These are phyloP conservation scores for Iberis pinnata DNA, from an alignment of 345 rosid species.

Conservation along the genomic window DNA sequence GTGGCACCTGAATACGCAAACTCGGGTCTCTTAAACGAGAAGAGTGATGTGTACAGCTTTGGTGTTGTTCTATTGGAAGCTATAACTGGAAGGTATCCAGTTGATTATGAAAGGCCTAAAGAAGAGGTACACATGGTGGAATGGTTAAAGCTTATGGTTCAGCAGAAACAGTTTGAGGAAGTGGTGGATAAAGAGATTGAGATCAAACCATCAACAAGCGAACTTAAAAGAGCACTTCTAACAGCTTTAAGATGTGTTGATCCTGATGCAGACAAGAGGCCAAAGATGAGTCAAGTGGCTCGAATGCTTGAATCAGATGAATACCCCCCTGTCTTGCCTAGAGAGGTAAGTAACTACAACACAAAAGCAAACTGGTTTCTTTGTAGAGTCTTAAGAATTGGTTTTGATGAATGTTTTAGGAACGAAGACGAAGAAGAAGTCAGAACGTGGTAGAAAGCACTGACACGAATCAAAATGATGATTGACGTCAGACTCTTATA, in stretches of 20 bases:
- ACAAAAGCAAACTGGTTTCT: too few relatives aligned
- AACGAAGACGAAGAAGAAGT: constrained; percentile 61
- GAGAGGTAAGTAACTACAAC: constrained; percentile 44
- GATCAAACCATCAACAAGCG: constrained; percentile 66
- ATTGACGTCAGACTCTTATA: too few relatives aligned
- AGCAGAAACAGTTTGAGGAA: constrained; percentile 68
- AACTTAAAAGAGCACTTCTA: constrained; percentile 82
- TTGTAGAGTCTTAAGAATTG: background rate
- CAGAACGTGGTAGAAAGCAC: constrained; percentile 42
- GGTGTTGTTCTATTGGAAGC: constrained; percentile 93
- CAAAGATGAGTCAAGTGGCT: constrained; percentile 91
- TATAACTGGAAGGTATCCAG: constrained; percentile 96
- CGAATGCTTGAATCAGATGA: constrained; percentile 95
- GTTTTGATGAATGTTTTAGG: constrained; percentile 32
- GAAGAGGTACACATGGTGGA: constrained; percentile 95
- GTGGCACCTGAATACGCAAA: constrained; percentile 98
- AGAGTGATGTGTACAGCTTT: constrained; percentile 93
- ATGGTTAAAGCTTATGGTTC: constrained; percentile 94
- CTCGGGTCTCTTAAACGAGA: constrained; percentile 86
- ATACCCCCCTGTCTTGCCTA: constrained; percentile 66
- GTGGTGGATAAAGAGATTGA: constrained; percentile 78
- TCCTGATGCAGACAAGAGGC: constrained; percentile 88
- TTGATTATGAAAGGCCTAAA: constrained; percentile 78
- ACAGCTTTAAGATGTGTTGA: constrained; percentile 95
- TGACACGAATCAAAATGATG: constrained; percentile 42